Conservation (phyloP, 1,139 yeast species). For the Meyerozyma sp. region DNA sequence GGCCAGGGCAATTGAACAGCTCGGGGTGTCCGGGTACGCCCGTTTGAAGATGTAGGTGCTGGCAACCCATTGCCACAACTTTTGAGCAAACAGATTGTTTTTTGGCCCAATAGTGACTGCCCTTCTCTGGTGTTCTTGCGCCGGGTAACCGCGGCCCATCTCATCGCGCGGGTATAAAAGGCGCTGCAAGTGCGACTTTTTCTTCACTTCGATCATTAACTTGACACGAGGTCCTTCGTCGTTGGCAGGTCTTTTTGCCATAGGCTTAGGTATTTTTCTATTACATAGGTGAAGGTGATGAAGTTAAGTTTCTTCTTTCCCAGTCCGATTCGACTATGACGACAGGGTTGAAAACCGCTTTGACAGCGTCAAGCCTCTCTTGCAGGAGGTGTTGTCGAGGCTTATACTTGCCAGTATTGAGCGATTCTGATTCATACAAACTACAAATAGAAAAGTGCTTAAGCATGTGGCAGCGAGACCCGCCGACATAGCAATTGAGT, state of each 20-base stretch:
- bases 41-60: too few species aligned
- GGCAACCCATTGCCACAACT: too few species aligned
- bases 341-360: conserved; percentile 70
- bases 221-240: not conserved
- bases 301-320: conserved; percentile 69
- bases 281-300: conserved; percentile 36
- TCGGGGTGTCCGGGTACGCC: too few species aligned
- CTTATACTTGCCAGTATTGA: conserved; percentile 87
- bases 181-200: not conserved
- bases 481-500: not conserved
- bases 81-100: too few species aligned
- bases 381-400: conserved; percentile 36
- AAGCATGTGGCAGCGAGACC: conserved; percentile 19
- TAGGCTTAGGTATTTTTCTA: conserved; percentile 11
- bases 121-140: not conserved
- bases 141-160: conserved; percentile 1
- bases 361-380: conserved; percentile 26
- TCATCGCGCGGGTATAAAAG: not conserved
- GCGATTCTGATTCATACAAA: conserved; percentile 55
- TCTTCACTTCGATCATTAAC: not conserved
- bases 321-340: conserved; percentile 83
- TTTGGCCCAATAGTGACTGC: too few species aligned
- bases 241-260: conserved; percentile 5
- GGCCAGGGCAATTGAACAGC: not conserved
- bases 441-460: conserved; percentile 8